Base-by-base conservation (phyloP, 2,329 filamentous ascomycete genomes). In the Monilinia laxa region DNA sequence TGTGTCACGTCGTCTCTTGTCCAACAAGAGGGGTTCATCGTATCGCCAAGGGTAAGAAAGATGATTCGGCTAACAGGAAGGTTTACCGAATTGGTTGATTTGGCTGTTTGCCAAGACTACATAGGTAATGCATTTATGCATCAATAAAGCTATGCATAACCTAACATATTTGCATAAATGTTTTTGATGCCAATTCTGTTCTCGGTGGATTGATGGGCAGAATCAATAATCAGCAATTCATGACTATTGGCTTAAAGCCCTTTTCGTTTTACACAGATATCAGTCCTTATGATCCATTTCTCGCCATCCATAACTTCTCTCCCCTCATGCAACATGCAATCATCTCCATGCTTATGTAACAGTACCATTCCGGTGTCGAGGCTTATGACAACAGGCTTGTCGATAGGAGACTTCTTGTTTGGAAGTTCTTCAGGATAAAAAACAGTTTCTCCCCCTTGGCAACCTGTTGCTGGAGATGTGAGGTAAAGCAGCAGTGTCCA, bases 401-500 rank as follows among this genome's bases (percentile, higher is more conserved):
- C 67, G 10, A 76, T 72, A 67, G 78, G 77, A 70, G 77, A 77
- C 69, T 79, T 79, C 64, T 79, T 82, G 0, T 70, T 69, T 23
- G 81, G 75, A 68, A 80, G 80, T 72, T 87, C 84, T 70, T 91
- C 87, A 0, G 91, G 91, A 76, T 96, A 96, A 78, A 97, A 97
- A 42, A 95, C 91, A 0, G 94, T 97, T 78, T 97, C 92, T 42
- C 94, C 94, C 28, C 94, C 94, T 28, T 85, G 77, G 73, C 93
- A 96, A 4, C 90, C 90, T 9, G 91, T 91, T 1, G 84, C 79
- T 2, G 87, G 82, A 0, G 89, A 92, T 0, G 91, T 95, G 65
- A 97, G 83, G 75, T 97, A 98, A 47, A 97, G 84, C 0, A 97
- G 83, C 6, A 97, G 81, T 0, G 94, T 97, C 93, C 93, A 97